Percentiles rank a stretch among this genome's conserved stretches.
Conservation (phyloP, 352 stramenopile genomes). For the Globisporangium uncinulatum region DNA sequence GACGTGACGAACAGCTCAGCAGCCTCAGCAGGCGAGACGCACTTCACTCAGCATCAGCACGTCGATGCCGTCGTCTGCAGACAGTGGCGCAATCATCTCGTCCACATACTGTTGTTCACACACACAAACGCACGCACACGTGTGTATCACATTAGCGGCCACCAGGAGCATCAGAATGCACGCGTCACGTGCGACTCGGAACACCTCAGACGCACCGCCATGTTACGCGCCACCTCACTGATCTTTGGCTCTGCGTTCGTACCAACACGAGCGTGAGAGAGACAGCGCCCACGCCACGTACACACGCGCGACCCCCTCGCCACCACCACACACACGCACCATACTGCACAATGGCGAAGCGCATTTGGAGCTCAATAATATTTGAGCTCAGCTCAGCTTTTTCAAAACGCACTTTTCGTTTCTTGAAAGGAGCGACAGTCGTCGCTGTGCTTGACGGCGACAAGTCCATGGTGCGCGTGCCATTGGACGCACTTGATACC, state of each 20-base stretch:
- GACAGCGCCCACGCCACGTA: no score
- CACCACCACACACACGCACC: slow-evolving; percentile 24
- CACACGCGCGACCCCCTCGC: neutral
- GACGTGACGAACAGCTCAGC: neutral
- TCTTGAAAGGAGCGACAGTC: no score
- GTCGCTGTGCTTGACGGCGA: slow-evolving; percentile 2
- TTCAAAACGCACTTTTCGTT: no score
- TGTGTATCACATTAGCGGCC: no score
- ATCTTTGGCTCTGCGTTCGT: slow-evolving; percentile 53
- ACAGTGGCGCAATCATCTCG: slow-evolving; percentile 51
- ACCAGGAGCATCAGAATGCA: no score
- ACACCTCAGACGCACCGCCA: slow-evolving; percentile 29
- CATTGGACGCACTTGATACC: slow-evolving; percentile 26
- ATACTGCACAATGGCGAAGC: slow-evolving; percentile 78
- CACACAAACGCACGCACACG: neutral
- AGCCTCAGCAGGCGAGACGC: neutral
- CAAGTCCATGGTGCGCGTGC: slow-evolving; percentile 35
- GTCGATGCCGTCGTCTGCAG: slow-evolving; percentile 40
- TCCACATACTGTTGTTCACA: slow-evolving; percentile 39
- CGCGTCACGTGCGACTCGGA: neutral
- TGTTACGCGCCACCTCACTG: slow-evolving; percentile 59
- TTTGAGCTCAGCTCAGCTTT: neutral
- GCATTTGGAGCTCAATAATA: slow-evolving; percentile 23
- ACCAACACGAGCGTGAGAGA: neutral
- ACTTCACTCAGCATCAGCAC: slow-evolving; percentile 81